Percentiles rank a stretch among this genome's conserved stretches.
Conservation (phyloP, 2,329 filamentous ascomycete species). For the Lasiodiplodia gonubiensis region DNA sequence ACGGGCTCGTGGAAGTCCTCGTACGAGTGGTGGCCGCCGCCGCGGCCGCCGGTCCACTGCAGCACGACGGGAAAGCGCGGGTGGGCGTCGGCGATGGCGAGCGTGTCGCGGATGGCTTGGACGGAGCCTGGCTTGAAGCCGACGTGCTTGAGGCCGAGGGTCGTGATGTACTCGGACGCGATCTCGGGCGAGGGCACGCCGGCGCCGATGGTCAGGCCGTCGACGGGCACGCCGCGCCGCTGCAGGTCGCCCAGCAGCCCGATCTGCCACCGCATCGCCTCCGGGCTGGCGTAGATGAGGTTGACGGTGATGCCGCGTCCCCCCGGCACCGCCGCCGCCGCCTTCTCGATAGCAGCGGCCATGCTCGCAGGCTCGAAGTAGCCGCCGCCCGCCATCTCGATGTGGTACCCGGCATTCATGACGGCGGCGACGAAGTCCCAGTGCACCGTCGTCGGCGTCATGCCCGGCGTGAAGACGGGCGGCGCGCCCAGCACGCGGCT, state of each 20-base stretch:
- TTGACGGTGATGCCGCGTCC: constrained; percentile 90
- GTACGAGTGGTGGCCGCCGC: constrained; percentile 91
- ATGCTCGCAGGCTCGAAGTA: constrained; percentile 85
- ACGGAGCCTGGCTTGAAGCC: constrained; percentile 91
- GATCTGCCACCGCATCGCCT: constrained; percentile 92
- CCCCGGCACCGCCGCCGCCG: constrained; percentile 81
- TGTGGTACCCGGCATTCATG: constrained; percentile 94
- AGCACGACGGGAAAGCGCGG: constrained; percentile 90
- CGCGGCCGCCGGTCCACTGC: constrained; percentile 94
- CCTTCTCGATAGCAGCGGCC: constrained; percentile 81
- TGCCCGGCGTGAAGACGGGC: constrained; percentile 88
- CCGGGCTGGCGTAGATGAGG: constrained; percentile 87
- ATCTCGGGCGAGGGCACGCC: constrained; percentile 94
- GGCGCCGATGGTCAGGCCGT: constrained; percentile 89
- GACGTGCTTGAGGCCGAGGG: constrained; percentile 90
- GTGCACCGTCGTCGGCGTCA: constrained; percentile 88
- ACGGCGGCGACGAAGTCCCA: constrained; percentile 92
- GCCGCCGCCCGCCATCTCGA: constrained; percentile 87
- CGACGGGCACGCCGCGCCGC: constrained; percentile 85
- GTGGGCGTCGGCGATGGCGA: constrained; percentile 94
- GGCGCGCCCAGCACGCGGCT: constrained; percentile 83
- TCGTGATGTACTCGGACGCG: constrained; percentile 85
- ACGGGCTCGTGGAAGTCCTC: constrained; percentile 96
- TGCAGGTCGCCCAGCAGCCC: constrained; percentile 80
- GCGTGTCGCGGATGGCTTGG: constrained; percentile 84